Evolutionary conservation across 2,329 filamentous ascomycete genomes (phyloP).

Genomic region (Calonectria honghensis): DNA sequence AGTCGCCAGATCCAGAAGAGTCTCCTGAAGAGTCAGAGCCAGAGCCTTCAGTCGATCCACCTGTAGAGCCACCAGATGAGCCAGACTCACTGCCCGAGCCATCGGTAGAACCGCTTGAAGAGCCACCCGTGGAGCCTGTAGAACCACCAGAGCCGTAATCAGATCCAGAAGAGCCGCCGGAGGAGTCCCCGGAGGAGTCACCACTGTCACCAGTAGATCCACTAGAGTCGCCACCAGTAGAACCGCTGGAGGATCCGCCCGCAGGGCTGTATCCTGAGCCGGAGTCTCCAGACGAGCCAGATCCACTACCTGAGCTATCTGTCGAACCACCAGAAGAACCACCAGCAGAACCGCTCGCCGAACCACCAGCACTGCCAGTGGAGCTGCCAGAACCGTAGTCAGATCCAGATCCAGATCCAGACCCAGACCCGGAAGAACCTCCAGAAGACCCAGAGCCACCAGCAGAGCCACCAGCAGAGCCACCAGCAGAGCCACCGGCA

Average conservation of each 20-base stretch:
- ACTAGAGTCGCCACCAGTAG: neutral
- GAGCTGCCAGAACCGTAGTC: neutral
- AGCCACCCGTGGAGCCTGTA: neutral
- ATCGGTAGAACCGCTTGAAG: neutral
- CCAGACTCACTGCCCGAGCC: neutral
- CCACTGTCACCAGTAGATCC: neutral
- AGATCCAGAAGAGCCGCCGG: neutral
- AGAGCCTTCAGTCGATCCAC: neutral
- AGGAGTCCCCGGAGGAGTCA: neutral
- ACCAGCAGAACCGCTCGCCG: neutral
- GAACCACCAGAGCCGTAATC: neutral
- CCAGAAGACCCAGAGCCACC: neutral
- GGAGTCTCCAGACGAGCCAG: neutral
- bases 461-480: neutral
- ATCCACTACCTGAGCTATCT: neutral
- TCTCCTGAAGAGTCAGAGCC: neutral
- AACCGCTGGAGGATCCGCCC: neutral
- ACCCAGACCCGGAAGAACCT: neutral
- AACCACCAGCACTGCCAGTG: neutral
- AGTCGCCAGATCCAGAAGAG: neutral
- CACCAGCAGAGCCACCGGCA: neutral
- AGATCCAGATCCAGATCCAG: neutral
- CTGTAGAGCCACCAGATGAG: neutral
- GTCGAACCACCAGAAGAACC: neutral
- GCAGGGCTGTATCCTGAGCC: slow-evolving; percentile 6